phyloP scores from a whole-genome alignment of 2,329 filamentous ascomycete species.

The Knufia fluminis region DNA sequence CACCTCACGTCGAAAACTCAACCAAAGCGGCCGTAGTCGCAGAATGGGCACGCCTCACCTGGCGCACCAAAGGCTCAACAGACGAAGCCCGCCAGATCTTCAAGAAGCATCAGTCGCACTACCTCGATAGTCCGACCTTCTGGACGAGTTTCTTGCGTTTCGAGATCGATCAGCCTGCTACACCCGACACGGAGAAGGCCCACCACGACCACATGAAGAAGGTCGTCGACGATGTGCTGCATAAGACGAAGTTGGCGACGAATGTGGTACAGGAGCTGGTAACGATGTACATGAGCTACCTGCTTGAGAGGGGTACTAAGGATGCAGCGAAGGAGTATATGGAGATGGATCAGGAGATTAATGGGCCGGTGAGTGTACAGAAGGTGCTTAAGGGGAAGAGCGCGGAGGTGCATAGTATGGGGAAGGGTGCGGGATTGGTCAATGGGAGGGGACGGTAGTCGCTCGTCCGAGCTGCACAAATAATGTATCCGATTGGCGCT shows the following conservation, averaged over 20 bases:
- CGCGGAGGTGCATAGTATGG: neutral
- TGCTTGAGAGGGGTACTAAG: conserved; percentile 73
- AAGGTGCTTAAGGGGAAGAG: conserved; percentile 14
- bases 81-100: conserved; percentile 79
- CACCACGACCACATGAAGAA: conserved; percentile 68
- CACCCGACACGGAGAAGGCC: conserved; percentile 51
- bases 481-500: neutral
- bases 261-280: conserved; percentile 65
- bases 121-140: conserved; percentile 75
- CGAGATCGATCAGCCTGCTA: conserved; percentile 74
- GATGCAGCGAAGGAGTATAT: conserved; percentile 81
- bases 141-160: conserved; percentile 86
- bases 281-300: conserved; percentile 69
- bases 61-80: conserved; percentile 73
- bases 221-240: conserved; percentile 62
- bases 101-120: conserved; percentile 71
- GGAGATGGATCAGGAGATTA: conserved; percentile 72
- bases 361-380: conserved; percentile 49
- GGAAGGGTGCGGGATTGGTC: neutral
- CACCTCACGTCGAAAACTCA: conserved; percentile 60
- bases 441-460: conserved; percentile 1
- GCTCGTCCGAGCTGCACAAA: too few species aligned
- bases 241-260: conserved; percentile 60
- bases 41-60: conserved; percentile 78
- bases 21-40: conserved; percentile 80